These are phyloP conservation scores for Stagonosporopsis chrysanthemi DNA, from an alignment of 2,329 filamentous ascomycete genomes.

Conservation along the genomic window DNA sequence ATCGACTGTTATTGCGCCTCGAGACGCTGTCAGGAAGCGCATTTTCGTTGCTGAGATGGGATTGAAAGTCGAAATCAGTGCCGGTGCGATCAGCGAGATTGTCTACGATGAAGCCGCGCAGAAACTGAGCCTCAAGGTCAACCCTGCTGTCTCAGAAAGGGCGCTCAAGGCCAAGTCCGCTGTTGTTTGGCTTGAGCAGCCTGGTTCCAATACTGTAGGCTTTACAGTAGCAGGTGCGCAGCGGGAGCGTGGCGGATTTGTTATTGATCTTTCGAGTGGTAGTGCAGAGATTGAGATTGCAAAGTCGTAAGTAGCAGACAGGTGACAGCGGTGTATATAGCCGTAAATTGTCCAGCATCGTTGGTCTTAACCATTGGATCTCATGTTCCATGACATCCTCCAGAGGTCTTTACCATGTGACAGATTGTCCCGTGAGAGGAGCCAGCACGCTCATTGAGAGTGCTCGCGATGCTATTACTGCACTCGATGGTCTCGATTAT, in stretches of 20 bases:
- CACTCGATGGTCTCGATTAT: too few relatives aligned
- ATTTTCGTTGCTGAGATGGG: slow-evolving; percentile 60
- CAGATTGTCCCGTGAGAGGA: too few relatives aligned
- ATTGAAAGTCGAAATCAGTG: slow-evolving; percentile 40
- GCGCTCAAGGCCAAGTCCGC: slow-evolving; percentile 26
- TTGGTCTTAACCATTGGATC: too few relatives aligned
- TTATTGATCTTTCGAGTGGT: slow-evolving; percentile 23
- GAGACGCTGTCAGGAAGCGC: slow-evolving; percentile 57
- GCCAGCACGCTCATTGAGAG: too few relatives aligned
- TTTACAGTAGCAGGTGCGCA: slow-evolving; percentile 23
- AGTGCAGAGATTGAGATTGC: slow-evolving; percentile 22
- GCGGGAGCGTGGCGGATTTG: slow-evolving; percentile 26
- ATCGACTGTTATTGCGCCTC: slow-evolving; percentile 50
- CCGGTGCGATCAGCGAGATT: slow-evolving; percentile 28
- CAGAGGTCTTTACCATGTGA: too few relatives aligned
- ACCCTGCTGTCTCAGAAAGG: slow-evolving; percentile 10
- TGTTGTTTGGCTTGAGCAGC: slow-evolving; percentile 31
- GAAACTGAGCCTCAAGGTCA: slow-evolving; percentile 22
- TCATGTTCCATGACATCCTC: too few relatives aligned
- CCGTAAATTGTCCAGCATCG: too few relatives aligned
- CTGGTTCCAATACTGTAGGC: slow-evolving; percentile 3
- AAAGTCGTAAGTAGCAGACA: not conserved
- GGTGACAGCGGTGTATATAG: too few relatives aligned
- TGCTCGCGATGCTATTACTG: too few relatives aligned
- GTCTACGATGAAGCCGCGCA: slow-evolving; percentile 17